phyloP scores from a whole-genome alignment of 306 rosid species.

The Trichosanthes cucumerina region DNA sequence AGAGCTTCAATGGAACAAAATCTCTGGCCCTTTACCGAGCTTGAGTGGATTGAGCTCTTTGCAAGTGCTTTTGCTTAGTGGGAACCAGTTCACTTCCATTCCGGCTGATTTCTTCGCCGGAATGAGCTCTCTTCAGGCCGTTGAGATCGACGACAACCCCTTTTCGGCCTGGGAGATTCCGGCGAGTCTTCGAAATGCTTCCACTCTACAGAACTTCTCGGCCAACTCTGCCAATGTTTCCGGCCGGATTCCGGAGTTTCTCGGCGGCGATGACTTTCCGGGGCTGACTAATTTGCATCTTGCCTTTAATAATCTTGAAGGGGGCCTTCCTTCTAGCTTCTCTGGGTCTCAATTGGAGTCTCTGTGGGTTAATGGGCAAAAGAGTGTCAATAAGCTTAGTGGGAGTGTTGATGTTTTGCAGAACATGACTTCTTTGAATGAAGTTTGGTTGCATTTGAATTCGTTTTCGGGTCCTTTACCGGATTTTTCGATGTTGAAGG shows the following conservation, averaged over 20 bases:
- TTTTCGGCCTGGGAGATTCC: constrained; percentile 64
- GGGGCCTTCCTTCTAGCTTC: constrained; percentile 43
- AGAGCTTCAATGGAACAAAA: constrained; percentile 72
- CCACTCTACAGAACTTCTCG: constrained; percentile 60
- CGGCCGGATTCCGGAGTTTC: constrained; percentile 50
- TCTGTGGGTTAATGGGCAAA: constrained; percentile 79
- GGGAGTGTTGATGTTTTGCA: constrained; percentile 43
- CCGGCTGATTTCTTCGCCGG: constrained; percentile 49
- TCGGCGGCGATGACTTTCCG: constrained; percentile 35
- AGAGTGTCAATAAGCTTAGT: constrained; percentile 34
- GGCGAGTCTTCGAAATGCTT: constrained; percentile 29
- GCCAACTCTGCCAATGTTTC: constrained; percentile 58
- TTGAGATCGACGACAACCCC: constrained; percentile 64
- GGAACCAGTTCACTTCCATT: constrained; percentile 41
- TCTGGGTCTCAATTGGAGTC: constrained; percentile 44
- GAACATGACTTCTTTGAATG: constrained; percentile 57
- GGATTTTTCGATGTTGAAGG: constrained; percentile 44
- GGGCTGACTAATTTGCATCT: constrained; percentile 49
- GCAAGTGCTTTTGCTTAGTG: constrained; percentile 37
- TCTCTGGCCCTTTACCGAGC: constrained; percentile 64
- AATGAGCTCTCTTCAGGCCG: constrained; percentile 42
- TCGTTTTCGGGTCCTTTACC: constrained; percentile 61
- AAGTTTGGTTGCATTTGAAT: constrained; percentile 76
- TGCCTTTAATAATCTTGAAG: constrained; percentile 55
- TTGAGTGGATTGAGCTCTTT: constrained; percentile 37